Percentiles rank a stretch among this genome's conserved stretches.
Conservation (phyloP, 2,329 filamentous ascomycete species). For the Aspergillus jensenii region DNA sequence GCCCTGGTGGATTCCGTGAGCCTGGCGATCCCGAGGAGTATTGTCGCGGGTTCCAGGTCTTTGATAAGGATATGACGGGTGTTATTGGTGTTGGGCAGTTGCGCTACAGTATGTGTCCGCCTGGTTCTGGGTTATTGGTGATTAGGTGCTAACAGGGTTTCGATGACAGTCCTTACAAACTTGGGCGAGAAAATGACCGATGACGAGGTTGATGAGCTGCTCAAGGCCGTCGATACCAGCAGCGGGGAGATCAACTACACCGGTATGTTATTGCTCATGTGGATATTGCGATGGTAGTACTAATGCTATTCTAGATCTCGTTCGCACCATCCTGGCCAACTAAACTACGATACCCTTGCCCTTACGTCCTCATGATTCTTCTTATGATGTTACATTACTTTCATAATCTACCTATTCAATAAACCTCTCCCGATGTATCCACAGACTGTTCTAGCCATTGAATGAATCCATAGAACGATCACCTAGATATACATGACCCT, state of each 20-base stretch:
- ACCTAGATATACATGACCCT: neutral
- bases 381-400: constrained; percentile 11
- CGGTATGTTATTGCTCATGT: constrained; percentile 59
- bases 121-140: neutral
- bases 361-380: constrained; percentile 24
- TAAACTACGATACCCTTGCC: constrained; percentile 47
- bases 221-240: constrained; percentile 96
- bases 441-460: neutral
- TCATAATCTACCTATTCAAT: constrained; percentile 7
- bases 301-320: constrained; percentile 62
- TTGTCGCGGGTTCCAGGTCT: constrained; percentile 97
- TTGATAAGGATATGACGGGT: constrained; percentile 98
- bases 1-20: constrained; percentile 96
- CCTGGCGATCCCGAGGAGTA: constrained; percentile 98
- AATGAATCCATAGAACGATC: neutral
- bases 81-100: constrained; percentile 97
- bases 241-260: constrained; percentile 98
- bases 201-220: constrained; percentile 96
- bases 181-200: constrained; percentile 99
- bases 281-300: neutral
- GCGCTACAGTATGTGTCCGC: constrained; percentile 66
- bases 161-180: constrained; percentile 77
- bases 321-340: constrained; percentile 84
- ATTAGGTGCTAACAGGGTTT: constrained; percentile 1
- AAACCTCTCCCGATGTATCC: neutral